Conservation (phyloP, 179 eudicot species). For the Drosera spatulata region DNA sequence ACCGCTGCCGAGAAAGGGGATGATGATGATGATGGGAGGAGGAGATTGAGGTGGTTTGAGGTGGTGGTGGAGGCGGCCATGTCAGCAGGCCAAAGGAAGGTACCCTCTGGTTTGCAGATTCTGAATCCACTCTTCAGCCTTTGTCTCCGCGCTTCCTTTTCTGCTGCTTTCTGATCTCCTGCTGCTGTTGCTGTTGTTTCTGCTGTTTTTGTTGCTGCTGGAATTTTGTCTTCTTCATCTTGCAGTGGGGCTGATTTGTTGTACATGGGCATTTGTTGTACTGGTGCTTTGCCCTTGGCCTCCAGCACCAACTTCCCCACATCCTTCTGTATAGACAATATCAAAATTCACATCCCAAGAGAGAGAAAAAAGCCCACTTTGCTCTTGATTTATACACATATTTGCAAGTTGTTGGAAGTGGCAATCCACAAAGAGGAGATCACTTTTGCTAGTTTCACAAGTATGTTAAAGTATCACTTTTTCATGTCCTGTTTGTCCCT, state of each 20-base stretch:
- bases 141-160: slow-evolving; percentile 44
- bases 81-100: slow-evolving; percentile 77
- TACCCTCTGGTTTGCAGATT: slow-evolving; percentile 82
- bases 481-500: too few relatives aligned
- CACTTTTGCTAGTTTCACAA: too few relatives aligned
- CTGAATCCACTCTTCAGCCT: slow-evolving; percentile 82
- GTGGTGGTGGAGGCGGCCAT: slow-evolving; percentile 14
- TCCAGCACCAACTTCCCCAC: slow-evolving; percentile 14
- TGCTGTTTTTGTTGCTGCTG: slow-evolving; percentile 1
- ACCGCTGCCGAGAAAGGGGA: slow-evolving; percentile 28
- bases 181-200: background rate
- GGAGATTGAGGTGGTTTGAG: too few relatives aligned
- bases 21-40: slow-evolving; percentile 7
- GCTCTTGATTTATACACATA: too few relatives aligned
- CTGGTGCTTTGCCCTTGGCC: slow-evolving; percentile 15
- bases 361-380: background rate
- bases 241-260: too few relatives aligned
- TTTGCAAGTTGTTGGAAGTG: too few relatives aligned
- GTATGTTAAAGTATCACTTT: too few relatives aligned
- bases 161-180: slow-evolving; percentile 22
- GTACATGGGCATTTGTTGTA: too few relatives aligned
- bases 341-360: background rate
- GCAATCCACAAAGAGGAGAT: too few relatives aligned
- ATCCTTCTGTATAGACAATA: slow-evolving; percentile 26
- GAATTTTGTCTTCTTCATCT: slow-evolving; percentile 7